Evolutionary conservation across 768 basidiomycete species (phyloP).

Genomic region (Cyclocybe cylindracea): DNA sequence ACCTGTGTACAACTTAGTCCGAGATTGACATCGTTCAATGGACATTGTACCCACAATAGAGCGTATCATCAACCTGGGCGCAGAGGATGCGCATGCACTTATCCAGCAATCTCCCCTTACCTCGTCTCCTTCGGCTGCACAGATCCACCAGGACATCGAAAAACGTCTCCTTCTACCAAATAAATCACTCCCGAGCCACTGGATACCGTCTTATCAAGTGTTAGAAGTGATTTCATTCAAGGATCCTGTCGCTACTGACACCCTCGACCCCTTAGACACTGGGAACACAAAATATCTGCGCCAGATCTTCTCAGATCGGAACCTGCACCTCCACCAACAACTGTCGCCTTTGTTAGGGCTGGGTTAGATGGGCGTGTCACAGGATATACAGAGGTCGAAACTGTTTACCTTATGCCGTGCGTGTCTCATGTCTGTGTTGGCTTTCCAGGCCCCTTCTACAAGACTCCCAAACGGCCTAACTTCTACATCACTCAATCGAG

Average conservation of each 20-base stretch:
- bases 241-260: conserved; percentile 12
- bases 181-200: conserved; percentile 63
- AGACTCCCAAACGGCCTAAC: conserved; percentile 70
- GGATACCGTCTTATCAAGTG: conserved; percentile 85
- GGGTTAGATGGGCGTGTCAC: conserved; percentile 81
- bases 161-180: conserved; percentile 72
- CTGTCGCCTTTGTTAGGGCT: conserved; percentile 68
- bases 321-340: conserved; percentile 77
- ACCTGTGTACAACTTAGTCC: no score
- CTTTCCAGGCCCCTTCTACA: conserved; percentile 52
- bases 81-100: conserved; percentile 39
- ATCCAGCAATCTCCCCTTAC: conserved; percentile 61
- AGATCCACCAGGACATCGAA: conserved; percentile 72
- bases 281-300: conserved; percentile 63
- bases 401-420: background rate
- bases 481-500: conserved; percentile 83
- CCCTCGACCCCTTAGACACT: conserved; percentile 51
- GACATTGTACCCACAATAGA: conserved; percentile 31
- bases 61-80: conserved; percentile 46
- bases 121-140: conserved; percentile 54
- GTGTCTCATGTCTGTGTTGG: background rate
- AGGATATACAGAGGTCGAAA: conserved; percentile 78
- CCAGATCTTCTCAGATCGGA: conserved; percentile 63
- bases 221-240: conserved; percentile 35
- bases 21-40: conserved; percentile 3